These are phyloP conservation scores for Aspergillus viridinutans DNA, from an alignment of 2,329 filamentous ascomycete genomes.

Conservation along the genomic window DNA sequence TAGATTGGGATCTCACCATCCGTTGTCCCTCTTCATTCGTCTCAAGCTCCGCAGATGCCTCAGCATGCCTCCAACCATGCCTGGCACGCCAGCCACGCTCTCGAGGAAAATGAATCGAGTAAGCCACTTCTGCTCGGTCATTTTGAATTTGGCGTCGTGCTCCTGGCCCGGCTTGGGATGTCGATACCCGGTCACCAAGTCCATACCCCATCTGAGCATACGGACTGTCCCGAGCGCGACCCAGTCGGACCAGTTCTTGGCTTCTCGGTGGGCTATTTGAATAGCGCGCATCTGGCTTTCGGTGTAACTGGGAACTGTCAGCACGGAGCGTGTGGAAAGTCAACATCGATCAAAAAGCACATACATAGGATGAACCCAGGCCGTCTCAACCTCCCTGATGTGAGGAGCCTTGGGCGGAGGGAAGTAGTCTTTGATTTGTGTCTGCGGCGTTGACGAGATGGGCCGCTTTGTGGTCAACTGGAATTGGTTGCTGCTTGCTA, in stretches of 20 bases:
- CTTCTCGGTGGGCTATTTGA: slow-evolving; percentile 69
- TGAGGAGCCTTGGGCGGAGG: slow-evolving; percentile 54
- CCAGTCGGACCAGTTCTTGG: slow-evolving; percentile 70
- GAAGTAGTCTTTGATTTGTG: slow-evolving; percentile 51
- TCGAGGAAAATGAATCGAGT: slow-evolving; percentile 90
- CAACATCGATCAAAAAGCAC: slow-evolving; percentile 6
- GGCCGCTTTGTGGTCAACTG: slow-evolving; percentile 21
- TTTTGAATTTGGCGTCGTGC: slow-evolving; percentile 54
- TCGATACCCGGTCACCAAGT: slow-evolving; percentile 73
- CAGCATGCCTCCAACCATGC: slow-evolving; percentile 95
- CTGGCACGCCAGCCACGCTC: slow-evolving; percentile 88
- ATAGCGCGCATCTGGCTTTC: slow-evolving; percentile 73
- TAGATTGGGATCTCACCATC: slow-evolving; percentile 53
- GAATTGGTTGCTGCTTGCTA: slow-evolving; percentile 11
- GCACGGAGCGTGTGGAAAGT: not conserved
- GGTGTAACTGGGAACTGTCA: slow-evolving; percentile 53
- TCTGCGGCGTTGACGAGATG: slow-evolving; percentile 37
- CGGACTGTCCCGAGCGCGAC: slow-evolving; percentile 73
- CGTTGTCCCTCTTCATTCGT: slow-evolving; percentile 85
- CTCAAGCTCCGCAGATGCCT: slow-evolving; percentile 81
- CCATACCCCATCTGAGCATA: slow-evolving; percentile 72
- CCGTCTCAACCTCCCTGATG: slow-evolving; percentile 60
- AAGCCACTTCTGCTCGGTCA: slow-evolving; percentile 86
- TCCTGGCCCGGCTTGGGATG: slow-evolving; percentile 57
- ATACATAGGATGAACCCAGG: slow-evolving; percentile 64